These are phyloP conservation scores for Penicillium sp. DNA, from an alignment of 2,329 filamentous ascomycete species.

Conservation along the genomic window DNA sequence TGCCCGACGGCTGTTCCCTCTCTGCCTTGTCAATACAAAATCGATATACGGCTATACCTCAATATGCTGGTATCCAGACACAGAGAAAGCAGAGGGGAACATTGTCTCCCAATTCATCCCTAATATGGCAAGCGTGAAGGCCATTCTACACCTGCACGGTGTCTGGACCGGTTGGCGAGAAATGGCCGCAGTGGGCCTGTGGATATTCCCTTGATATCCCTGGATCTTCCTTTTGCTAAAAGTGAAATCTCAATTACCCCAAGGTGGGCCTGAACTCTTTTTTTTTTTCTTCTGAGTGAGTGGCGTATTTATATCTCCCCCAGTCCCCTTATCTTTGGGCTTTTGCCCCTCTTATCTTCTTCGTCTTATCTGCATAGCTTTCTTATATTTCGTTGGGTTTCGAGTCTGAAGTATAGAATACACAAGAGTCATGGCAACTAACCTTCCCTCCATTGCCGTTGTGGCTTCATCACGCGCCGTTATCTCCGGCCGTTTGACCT, in stretches of 20 bases:
- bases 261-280: neutral
- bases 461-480: slow-evolving; percentile 82
- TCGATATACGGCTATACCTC: neutral
- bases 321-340: neutral
- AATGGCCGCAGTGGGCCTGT: neutral
- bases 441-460: slow-evolving; percentile 61
- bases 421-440: slow-evolving; percentile 20
- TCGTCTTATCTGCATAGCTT: neutral
- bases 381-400: neutral
- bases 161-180: neutral
- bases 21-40: neutral
- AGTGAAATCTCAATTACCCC: neutral
- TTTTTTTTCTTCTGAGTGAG: neutral
- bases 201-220: neutral
- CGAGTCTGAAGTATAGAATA: neutral
- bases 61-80: neutral
- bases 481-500: slow-evolving; percentile 71
- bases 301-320: slow-evolving; percentile 5
- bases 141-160: neutral
- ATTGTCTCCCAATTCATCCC: neutral
- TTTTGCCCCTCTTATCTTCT: neutral
- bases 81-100: neutral
- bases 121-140: neutral
- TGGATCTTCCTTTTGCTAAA: neutral
- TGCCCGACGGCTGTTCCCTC: neutral